These are phyloP conservation scores for Psilocybe sp. DNA, from an alignment of 768 basidiomycete species.

Conservation along the genomic window DNA sequence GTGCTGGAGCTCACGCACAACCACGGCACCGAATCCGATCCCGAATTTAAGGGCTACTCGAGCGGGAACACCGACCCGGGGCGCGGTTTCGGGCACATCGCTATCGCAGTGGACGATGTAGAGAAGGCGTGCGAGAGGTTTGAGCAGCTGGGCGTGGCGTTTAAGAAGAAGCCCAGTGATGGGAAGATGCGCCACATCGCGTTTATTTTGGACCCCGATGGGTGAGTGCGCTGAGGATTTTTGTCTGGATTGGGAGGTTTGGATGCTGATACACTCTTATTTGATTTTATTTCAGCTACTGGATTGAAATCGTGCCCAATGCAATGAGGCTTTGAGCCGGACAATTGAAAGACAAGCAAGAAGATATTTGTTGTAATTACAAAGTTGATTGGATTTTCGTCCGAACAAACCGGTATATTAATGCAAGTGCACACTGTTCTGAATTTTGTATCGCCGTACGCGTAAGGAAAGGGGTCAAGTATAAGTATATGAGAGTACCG, in stretches of 20 bases:
- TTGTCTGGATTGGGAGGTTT: conserved; percentile 23
- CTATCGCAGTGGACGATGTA: conserved; percentile 80
- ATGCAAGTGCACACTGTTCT: too few relatives aligned
- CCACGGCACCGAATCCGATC: conserved; percentile 84
- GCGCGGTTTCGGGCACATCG: conserved; percentile 84
- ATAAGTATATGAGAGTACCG: too few relatives aligned
- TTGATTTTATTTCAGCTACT: neutral
- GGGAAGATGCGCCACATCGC: conserved; percentile 86
- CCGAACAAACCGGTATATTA: too few relatives aligned
- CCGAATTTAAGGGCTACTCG: conserved; percentile 77
- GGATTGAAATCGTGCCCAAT: neutral
- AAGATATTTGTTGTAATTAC: too few relatives aligned
- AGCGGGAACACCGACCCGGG: conserved; percentile 85
- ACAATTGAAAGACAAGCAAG: too few relatives aligned
- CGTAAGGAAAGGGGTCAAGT: too few relatives aligned
- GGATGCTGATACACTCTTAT: too few relatives aligned
- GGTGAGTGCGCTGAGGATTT: conserved; percentile 39
- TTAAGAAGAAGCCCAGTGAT: conserved; percentile 85
- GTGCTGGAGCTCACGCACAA: conserved; percentile 86
- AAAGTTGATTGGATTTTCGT: too few relatives aligned
- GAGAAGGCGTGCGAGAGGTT: conserved; percentile 82
- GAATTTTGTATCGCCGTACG: too few relatives aligned
- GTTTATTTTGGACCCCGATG: conserved; percentile 84
- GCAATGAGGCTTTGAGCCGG: too few relatives aligned
- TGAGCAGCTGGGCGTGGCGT: conserved; percentile 73